Conservation (phyloP, 2,329 filamentous ascomycete genomes). For the Hymenoscyphus infarciens region DNA sequence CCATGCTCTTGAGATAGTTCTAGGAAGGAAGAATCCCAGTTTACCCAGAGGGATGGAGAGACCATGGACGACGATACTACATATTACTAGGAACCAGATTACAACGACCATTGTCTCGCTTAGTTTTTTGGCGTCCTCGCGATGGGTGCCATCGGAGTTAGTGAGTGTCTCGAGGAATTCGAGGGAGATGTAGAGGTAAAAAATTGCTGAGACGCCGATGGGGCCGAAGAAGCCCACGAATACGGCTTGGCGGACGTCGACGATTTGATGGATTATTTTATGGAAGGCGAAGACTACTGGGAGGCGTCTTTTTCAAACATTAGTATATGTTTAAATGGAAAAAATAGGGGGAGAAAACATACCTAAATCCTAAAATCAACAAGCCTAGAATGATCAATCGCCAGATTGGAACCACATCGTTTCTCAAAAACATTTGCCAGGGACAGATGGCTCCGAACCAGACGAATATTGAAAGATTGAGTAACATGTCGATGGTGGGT, state of each 20-base stretch:
- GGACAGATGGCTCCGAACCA: conserved; percentile 88
- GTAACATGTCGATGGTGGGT: conserved; percentile 89
- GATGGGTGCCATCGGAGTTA: conserved; percentile 51
- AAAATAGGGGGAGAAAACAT: conserved; percentile 3
- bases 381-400: conserved; percentile 72
- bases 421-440: conserved; percentile 67
- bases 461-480: conserved; percentile 78
- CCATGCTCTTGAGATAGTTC: conserved; percentile 51
- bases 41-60: conserved; percentile 76
- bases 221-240: conserved; percentile 94
- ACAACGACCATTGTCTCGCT: conserved; percentile 66
- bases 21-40: conserved; percentile 55
- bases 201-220: conserved; percentile 85
- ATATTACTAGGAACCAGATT: conserved; percentile 83
- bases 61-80: conserved; percentile 81
- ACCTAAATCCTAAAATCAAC: conserved; percentile 69
- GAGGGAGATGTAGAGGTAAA: conserved; percentile 78
- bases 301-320: conserved; percentile 46
- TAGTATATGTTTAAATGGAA: conserved; percentile 1
- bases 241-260: conserved; percentile 67
- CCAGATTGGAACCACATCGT: conserved; percentile 67
- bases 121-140: conserved; percentile 63
- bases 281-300: conserved; percentile 74
- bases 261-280: conserved; percentile 74
- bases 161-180: conserved; percentile 66